Evolutionary conservation across 352 stramenopile species (phyloP).

Genomic region (Globisporangium rhizosaccharum): DNA sequence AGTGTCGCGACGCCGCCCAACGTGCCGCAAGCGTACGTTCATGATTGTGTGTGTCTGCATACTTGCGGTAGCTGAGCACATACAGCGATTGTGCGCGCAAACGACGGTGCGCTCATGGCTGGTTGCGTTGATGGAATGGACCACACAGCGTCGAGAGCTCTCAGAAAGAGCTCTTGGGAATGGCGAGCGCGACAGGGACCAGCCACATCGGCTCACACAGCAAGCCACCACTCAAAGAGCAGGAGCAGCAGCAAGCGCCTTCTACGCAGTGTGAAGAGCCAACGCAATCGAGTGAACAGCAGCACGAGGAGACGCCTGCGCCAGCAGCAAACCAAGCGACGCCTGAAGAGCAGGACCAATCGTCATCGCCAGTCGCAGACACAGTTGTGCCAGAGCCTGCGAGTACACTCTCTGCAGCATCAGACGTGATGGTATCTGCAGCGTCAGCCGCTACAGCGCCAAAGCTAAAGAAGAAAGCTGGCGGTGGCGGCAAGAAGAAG

Average conservation of each 20-base stretch:
- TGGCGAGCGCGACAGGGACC: background rate
- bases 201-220: background rate
- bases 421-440: conserved; percentile 19
- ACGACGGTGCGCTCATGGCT: background rate
- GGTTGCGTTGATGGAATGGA: background rate
- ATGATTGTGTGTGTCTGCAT: conserved; percentile 1
- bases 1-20: conserved; percentile 18
- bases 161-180: background rate
- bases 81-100: background rate
- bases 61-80: background rate
- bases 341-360: too few relatives aligned
- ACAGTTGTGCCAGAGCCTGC: background rate
- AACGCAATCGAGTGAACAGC: too few relatives aligned
- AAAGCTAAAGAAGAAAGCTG: conserved; percentile 22
- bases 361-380: too few relatives aligned
- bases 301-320: too few relatives aligned
- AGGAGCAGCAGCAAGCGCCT: too few relatives aligned
- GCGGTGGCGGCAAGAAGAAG: conserved; percentile 9
- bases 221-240: background rate
- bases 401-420: conserved; percentile 9
- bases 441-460: background rate
- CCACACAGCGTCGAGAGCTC: conserved; percentile 4
- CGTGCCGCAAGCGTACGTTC: conserved; percentile 16
- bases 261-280: too few relatives aligned
- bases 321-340: too few relatives aligned